phyloP scores from a whole-genome alignment of 2,329 filamentous ascomycete species.

The Ambrosiella xylebori region DNA sequence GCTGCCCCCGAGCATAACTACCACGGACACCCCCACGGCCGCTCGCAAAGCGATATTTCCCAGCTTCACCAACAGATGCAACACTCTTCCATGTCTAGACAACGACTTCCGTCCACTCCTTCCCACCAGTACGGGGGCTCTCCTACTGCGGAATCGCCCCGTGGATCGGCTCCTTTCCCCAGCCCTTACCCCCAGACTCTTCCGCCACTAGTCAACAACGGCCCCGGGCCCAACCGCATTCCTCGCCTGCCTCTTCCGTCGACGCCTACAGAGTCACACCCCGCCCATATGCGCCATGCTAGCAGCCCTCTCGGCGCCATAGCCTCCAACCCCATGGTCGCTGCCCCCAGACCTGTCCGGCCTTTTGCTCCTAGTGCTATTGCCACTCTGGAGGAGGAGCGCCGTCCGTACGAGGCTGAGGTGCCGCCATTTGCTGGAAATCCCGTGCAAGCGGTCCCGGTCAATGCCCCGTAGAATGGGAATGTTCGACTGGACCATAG shows the following conservation, averaged over 20 bases:
- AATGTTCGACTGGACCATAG: constrained; percentile 4
- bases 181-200: constrained; percentile 1
- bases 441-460: constrained; percentile 9
- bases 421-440: constrained; percentile 5
- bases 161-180: not conserved
- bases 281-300: constrained; percentile 4
- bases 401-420: constrained; percentile 8
- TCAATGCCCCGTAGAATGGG: constrained; percentile 12
- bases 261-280: constrained; percentile 4
- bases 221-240: not conserved
- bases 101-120: constrained; percentile 1
- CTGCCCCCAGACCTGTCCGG: constrained; percentile 9
- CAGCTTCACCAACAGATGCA: constrained; percentile 9
- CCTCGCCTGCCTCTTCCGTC: constrained; percentile 2
- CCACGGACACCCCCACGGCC: constrained; percentile 9
- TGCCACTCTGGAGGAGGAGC: constrained; percentile 12
- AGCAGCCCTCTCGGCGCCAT: constrained; percentile 5
- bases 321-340: constrained; percentile 6
- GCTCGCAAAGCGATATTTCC: constrained; percentile 13
- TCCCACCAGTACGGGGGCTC: not conserved
- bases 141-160: constrained; percentile 1
- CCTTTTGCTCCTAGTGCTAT: constrained; percentile 13
- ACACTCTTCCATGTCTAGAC: constrained; percentile 9
- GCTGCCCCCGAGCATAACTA: constrained; percentile 4
- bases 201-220: constrained; percentile 5